Evolutionary conservation across 2,329 filamentous ascomycete genomes (phyloP).

Genomic region (Xylaria multiplex): DNA sequence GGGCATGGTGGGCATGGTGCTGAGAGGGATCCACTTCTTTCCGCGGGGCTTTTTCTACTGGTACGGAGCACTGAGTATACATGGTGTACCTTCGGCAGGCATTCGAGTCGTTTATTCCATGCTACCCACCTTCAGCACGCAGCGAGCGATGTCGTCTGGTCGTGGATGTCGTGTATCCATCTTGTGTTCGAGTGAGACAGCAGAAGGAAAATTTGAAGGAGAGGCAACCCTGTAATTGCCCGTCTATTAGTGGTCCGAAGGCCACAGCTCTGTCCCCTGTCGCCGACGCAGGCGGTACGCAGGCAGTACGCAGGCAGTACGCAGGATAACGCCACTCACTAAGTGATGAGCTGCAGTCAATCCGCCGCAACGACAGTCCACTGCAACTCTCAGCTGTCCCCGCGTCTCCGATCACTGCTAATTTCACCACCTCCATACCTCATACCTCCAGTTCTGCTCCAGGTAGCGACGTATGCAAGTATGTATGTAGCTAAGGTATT

Average conservation of each 20-base stretch:
- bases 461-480: no score
- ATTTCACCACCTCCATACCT: no score
- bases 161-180: no score
- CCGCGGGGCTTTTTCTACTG: slow-evolving; percentile 17
- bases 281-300: slow-evolving; percentile 2
- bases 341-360: slow-evolving; percentile 19
- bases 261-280: not conserved
- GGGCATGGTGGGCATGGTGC: not conserved
- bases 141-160: no score
- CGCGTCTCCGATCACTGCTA: slow-evolving; percentile 6
- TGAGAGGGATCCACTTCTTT: slow-evolving; percentile 13
- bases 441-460: no score
- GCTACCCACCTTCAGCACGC: no score
- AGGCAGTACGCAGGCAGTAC: slow-evolving; percentile 4
- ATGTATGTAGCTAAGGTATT: no score
- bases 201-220: slow-evolving; percentile 20
- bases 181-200: slow-evolving; percentile 14
- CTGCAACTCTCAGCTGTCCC: slow-evolving; percentile 12
- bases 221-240: slow-evolving; percentile 21
- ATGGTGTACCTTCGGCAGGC: no score
- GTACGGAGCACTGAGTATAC: no score
- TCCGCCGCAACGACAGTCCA: no score
- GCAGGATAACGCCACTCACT: slow-evolving; percentile 27
- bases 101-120: no score
- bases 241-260: no score